Evolutionary conservation across 768 basidiomycete species (phyloP).

Genomic region (Amyloporia xantha): DNA sequence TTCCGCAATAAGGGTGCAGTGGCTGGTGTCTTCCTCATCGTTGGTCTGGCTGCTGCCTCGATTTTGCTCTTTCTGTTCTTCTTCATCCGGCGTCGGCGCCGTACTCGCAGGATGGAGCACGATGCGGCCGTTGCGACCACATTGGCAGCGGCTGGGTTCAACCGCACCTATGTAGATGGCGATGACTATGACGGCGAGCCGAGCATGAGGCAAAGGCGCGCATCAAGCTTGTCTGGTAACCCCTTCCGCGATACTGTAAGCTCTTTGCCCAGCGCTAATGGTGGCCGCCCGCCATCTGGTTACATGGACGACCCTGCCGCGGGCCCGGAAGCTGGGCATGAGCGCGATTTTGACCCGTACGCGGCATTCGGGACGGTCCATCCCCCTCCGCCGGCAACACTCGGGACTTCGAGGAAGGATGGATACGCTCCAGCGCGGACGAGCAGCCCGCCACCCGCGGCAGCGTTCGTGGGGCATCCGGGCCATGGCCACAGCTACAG

Average conservation of each 20-base stretch:
- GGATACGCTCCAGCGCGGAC: conserved; percentile 44
- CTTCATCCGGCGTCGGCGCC: conserved; percentile 58
- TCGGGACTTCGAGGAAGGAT: conserved; percentile 11
- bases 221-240: conserved; percentile 8
- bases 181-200: conserved; percentile 44
- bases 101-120: conserved; percentile 54
- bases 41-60: conserved; percentile 71
- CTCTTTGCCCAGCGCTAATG: conserved; percentile 13
- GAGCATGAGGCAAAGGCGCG: conserved; percentile 13
- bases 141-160: conserved; percentile 64
- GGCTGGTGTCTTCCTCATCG: conserved; percentile 84
- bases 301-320: conserved; percentile 31
- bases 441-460: conserved; percentile 38
- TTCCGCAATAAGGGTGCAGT: conserved; percentile 88
- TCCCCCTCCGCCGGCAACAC: conserved; percentile 14
- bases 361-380: conserved; percentile 32
- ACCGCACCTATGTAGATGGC: conserved; percentile 60
- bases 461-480: conserved; percentile 12
- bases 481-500: conserved; percentile 21
- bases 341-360: conserved; percentile 43
- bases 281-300: conserved; percentile 14
- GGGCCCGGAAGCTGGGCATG: conserved; percentile 8
- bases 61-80: conserved; percentile 68
- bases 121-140: conserved; percentile 69
- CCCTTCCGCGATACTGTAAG: conserved; percentile 20